Evolutionary conservation across 306 rosid genomes (phyloP).

Genomic region (Comarum palustre): DNA sequence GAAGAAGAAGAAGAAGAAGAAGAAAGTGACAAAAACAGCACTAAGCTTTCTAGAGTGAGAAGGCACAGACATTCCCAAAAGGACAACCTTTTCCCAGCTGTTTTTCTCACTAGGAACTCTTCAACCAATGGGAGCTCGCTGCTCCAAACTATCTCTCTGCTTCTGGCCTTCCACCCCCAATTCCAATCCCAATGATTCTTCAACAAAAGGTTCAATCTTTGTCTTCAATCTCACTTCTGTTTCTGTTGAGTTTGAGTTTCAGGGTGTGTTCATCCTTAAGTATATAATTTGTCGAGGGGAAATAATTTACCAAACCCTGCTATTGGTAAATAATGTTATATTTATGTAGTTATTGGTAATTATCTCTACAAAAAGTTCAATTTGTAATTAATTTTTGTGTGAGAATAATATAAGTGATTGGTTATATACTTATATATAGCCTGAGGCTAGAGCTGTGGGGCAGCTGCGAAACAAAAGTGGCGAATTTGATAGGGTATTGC

Average conservation of each 20-base stretch:
- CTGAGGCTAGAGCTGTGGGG: no score
- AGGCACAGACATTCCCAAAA: neutral
- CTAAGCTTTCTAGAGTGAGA: neutral
- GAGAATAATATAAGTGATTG: slow-evolving; percentile 2
- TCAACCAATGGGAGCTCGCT: slow-evolving; percentile 86
- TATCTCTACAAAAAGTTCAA: neutral
- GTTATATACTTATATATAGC: no score
- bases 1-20: slow-evolving; percentile 3
- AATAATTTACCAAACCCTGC: no score
- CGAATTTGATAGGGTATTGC: slow-evolving; percentile 84
- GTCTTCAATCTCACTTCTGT: neutral
- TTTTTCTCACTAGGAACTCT: neutral
- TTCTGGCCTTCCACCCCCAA: slow-evolving; percentile 83
- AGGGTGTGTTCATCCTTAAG: no score
- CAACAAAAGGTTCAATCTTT: slow-evolving; percentile 42
- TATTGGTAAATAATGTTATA: no score
- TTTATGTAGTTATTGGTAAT: no score
- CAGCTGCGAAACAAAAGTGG: slow-evolving; percentile 50
- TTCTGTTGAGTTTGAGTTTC: neutral
- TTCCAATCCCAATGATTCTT: slow-evolving; percentile 58
- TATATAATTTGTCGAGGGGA: no score
- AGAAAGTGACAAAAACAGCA: slow-evolving; percentile 16
- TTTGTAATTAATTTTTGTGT: neutral
- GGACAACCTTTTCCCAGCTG: neutral
- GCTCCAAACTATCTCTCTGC: slow-evolving; percentile 78